Evolutionary conservation across 257 asterid species (phyloP).

Genomic region (Mitragyna speciosa): DNA sequence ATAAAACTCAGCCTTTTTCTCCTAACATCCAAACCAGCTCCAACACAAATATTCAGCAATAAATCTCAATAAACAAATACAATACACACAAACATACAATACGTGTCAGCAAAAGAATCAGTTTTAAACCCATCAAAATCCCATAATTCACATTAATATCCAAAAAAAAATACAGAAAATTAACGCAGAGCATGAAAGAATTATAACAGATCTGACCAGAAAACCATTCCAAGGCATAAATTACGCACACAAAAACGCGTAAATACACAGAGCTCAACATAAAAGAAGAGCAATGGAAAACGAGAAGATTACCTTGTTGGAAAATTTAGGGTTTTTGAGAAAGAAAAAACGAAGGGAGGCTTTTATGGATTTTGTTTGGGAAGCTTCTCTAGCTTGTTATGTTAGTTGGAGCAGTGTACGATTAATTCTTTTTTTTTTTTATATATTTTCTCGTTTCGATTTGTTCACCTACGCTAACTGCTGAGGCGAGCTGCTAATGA

Average conservation of each 20-base stretch:
- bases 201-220: slow-evolving; percentile 38
- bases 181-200: slow-evolving; percentile 20
- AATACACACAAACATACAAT: background rate
- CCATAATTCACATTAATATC: slow-evolving; percentile 3
- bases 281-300: slow-evolving; percentile 10
- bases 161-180: background rate
- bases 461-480: slow-evolving; percentile 31
- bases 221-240: slow-evolving; percentile 6
- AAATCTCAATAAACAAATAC: background rate
- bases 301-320: slow-evolving; percentile 10
- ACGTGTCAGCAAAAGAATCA: background rate
- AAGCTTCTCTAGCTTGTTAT: slow-evolving; percentile 22
- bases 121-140: background rate
- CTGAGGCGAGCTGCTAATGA: background rate
- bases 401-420: slow-evolving; percentile 33
- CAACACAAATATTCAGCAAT: slow-evolving; percentile 7
- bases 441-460: slow-evolving; percentile 4
- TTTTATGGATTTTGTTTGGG: slow-evolving; percentile 19
- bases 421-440: background rate
- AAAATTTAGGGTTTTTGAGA: slow-evolving; percentile 25
- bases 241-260: slow-evolving; percentile 1
- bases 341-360: slow-evolving; percentile 18
- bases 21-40: slow-evolving; percentile 3
- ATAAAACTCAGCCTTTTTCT: background rate
- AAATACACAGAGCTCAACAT: background rate